Evolutionary conservation across 2,329 filamentous ascomycete species (phyloP).

Genomic region (Colletotrichum echinochloae): DNA sequence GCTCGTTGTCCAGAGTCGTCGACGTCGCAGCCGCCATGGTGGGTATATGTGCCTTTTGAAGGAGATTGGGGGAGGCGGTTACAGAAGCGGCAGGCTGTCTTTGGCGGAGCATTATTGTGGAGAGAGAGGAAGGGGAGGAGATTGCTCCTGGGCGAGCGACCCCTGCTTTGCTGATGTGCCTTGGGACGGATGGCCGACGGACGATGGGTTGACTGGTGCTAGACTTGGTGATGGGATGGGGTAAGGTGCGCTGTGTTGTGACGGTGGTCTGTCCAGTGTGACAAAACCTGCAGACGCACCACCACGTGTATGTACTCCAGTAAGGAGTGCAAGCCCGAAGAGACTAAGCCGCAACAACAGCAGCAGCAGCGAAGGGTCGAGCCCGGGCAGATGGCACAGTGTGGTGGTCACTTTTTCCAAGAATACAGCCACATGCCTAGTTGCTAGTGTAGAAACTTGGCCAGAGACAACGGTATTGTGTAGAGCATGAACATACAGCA

Average conservation of each 20-base stretch:
- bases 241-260: constrained; percentile 18
- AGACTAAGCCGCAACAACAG: background rate
- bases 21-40: constrained; percentile 42
- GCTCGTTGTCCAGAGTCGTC: constrained; percentile 42
- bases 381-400: too few species aligned
- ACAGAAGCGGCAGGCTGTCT: constrained; percentile 41
- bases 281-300: constrained; percentile 14
- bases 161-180: constrained; percentile 15
- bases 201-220: constrained; percentile 14
- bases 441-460: too few species aligned
- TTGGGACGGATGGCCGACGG: background rate
- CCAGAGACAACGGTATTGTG: too few species aligned
- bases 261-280: constrained; percentile 7
- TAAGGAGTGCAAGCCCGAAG: constrained; percentile 1
- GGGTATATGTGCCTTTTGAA: constrained; percentile 39
- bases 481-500: too few species aligned
- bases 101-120: constrained; percentile 44
- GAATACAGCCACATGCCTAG: too few species aligned
- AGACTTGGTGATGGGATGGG: constrained; percentile 36
- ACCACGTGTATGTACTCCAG: background rate
- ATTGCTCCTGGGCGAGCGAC: constrained; percentile 18
- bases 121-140: constrained; percentile 22
- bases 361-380: background rate
- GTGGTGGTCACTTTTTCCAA: too few species aligned
- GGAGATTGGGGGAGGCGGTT: constrained; percentile 13